phyloP scores from a whole-genome alignment of 805 yeast genomes.

The Teunomyces atbi region DNA sequence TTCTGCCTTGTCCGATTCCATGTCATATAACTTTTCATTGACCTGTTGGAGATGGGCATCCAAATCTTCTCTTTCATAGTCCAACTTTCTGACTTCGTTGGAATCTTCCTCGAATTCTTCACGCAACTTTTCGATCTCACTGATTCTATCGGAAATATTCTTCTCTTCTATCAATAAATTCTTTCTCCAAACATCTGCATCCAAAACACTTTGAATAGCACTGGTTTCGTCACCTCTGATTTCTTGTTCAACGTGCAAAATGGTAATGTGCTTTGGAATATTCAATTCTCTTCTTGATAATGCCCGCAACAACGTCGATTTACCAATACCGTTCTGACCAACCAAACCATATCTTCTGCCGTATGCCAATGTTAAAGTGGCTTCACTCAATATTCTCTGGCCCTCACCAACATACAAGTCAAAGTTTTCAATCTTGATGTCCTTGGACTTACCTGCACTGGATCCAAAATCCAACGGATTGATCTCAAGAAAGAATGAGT shows the following conservation, averaged over 20 bases:
- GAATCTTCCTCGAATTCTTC: slow-evolving; percentile 69
- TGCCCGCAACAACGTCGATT: slow-evolving; percentile 89
- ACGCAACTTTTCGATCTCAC: slow-evolving; percentile 69
- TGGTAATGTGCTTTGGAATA: slow-evolving; percentile 92
- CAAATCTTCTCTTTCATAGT: slow-evolving; percentile 86
- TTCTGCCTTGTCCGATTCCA: slow-evolving; percentile 98
- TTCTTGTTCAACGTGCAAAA: slow-evolving; percentile 97
- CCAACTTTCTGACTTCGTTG: slow-evolving; percentile 72
- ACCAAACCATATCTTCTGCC: slow-evolving; percentile 97
- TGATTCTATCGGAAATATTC: slow-evolving; percentile 69
- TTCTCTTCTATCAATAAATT: slow-evolving; percentile 75
- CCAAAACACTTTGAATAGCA: slow-evolving; percentile 93
- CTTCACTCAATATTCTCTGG: slow-evolving; percentile 84
- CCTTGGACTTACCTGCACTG: slow-evolving; percentile 93
- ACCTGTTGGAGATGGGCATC: slow-evolving; percentile 76
- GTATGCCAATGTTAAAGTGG: slow-evolving; percentile 80
- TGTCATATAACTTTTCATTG: slow-evolving; percentile 78
- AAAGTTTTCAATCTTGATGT: slow-evolving; percentile 87
- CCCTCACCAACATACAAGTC: slow-evolving; percentile 97
- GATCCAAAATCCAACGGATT: slow-evolving; percentile 88
- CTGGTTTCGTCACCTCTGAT: slow-evolving; percentile 87
- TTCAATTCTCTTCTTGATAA: slow-evolving; percentile 89
- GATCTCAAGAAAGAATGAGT: slow-evolving; percentile 90
- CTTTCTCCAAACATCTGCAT: slow-evolving; percentile 99
- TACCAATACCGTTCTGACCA: slow-evolving; percentile 99